These are phyloP conservation scores for Colletotrichum liaoningense DNA, from an alignment of 2,329 filamentous ascomycete genomes.

Conservation along the genomic window DNA sequence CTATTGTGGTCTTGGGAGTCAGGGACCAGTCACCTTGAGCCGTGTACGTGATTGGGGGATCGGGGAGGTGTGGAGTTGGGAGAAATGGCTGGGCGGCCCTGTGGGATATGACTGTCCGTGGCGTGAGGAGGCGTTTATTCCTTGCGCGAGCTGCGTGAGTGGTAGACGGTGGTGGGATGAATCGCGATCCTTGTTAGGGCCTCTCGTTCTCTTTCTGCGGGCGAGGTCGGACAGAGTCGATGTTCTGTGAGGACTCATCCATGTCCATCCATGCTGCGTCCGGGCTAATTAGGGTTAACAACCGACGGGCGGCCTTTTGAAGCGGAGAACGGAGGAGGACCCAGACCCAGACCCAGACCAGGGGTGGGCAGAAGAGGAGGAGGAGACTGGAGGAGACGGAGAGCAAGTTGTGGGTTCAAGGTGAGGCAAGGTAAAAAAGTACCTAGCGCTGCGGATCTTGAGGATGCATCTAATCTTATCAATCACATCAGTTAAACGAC, in stretches of 20 bases:
- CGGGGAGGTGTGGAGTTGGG: not conserved
- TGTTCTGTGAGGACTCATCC: not conserved
- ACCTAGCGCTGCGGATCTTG: conserved; percentile 1
- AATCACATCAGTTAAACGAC: conserved; percentile 31
- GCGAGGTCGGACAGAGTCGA: conserved; percentile 15
- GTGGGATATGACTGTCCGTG: conserved; percentile 25
- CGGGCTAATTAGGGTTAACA: not conserved
- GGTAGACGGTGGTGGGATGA: not conserved
- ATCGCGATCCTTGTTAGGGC: not conserved
- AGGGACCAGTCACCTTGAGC: conserved; percentile 2
- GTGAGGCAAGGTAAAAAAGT: not conserved
- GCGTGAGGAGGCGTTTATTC: conserved; percentile 19
- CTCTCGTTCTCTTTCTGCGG: not conserved
- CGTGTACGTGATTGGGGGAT: not conserved
- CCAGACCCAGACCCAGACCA: not conserved
- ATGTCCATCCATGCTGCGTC: not conserved
- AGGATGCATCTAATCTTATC: conserved; percentile 35
- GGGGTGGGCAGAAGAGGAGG: not conserved
- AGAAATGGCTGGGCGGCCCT: not conserved
- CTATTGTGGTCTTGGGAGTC: not conserved
- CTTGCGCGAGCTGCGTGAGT: not conserved
- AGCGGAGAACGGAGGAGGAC: not conserved
- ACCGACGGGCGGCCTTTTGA: not conserved
- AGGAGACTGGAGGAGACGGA: not conserved
- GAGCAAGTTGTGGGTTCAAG: not conserved